Evolutionary conservation across 768 basidiomycete species (phyloP), one percentile per base, ranked within the genome.

Genomic region (Gloeopeniophorella convolvens): DNA sequence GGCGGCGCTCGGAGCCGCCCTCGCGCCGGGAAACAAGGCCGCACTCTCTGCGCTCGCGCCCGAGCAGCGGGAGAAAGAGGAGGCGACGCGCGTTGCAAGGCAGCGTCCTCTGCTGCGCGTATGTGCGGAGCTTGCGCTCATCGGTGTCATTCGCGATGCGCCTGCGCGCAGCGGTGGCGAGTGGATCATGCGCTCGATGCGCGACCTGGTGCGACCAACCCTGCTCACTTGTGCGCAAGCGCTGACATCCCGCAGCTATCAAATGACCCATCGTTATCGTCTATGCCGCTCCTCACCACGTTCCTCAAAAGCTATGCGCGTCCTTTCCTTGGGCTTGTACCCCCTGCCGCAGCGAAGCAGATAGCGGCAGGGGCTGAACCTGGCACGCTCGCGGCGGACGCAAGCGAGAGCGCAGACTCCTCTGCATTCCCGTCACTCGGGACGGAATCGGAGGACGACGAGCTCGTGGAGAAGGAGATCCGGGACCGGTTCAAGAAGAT

Each of bases 21-120:
- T 85, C 40, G 72, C 76, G 7, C 69, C 85, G 4, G 81, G 89
- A 1, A 70, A 80, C 11, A 74, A 78, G 42, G 69, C 77, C 5
- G 61, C 76, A 0, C 68, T 89, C 3, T 68, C 79, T n/a, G 65
- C 72, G 5, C 63, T 89, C 40, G 69, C 77, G 3, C 72, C 75
- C 0, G 91, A 92, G 60, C 93, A 92, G 59, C 80, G 85, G 41
- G 96, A 99, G 63, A 95, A 91, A 67, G 96, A 99, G 55, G 94
- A 98, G 56, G 71, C 78, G 42, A 70, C 80, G 8, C 77, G 96
- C 21, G 70, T 99, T 23, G 60, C 78, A 5, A 82, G 86, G 41
- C 93, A 97, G 65, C 77, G 96, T 18, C 89, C 90, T 2, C 70
- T 93, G 27, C 69, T 98, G 49, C 78, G 94, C 36, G 82, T 97